Evolutionary conservation across 371 early-diverging fungal genomes (phyloP), one percentile per base, ranked within the genome.

Genomic region (Mucor indicus): DNA sequence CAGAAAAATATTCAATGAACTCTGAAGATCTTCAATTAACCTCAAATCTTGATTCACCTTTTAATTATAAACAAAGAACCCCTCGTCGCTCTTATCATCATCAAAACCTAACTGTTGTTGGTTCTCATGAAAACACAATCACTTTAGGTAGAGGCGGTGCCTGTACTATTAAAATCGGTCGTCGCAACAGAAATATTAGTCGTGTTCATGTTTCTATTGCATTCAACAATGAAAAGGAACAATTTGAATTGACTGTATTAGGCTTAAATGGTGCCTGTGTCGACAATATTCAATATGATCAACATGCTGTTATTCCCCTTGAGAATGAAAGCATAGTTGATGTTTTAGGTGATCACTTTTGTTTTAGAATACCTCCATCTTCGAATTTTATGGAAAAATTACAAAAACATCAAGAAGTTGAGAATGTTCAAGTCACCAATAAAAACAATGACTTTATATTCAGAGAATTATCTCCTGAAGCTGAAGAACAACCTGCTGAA

Each of bases 121-220:
- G 77, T 8, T 63, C 68, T 20, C 62, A 67, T 30, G 62, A 69
- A n/a, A 64, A 69, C 12, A 48, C 62, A 7, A 64, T 82, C 11
- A 75, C 74, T 23, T 57, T 83, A 7, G 83, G 83, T 4, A 63
- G 83, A 60, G 80, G 83, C 17, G 72, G 77, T 16, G 64, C 72
- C 15, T 70, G 72, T 7, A 79, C 77, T 7, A 44, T 80, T 44
- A 80, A 83, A 47, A 72, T 83, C 35, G 83, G 80, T 25, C 64
- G 72, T 22, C 62, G 80, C 25, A 83, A 83, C 61, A 64, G 77
- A 41, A 75, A 80, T 44, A 75, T 83, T 29, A 80, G 80, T 41
- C 76, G 83, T 36, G 57, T 65, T 32, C 83, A 83, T 54, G 69
- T 76, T n/a, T 67, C 78, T 27, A 70, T 83, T 22, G 60, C 72